Conservation (phyloP, 495 filamentous ascomycete genomes). For the Glarea lozoyensis region DNA sequence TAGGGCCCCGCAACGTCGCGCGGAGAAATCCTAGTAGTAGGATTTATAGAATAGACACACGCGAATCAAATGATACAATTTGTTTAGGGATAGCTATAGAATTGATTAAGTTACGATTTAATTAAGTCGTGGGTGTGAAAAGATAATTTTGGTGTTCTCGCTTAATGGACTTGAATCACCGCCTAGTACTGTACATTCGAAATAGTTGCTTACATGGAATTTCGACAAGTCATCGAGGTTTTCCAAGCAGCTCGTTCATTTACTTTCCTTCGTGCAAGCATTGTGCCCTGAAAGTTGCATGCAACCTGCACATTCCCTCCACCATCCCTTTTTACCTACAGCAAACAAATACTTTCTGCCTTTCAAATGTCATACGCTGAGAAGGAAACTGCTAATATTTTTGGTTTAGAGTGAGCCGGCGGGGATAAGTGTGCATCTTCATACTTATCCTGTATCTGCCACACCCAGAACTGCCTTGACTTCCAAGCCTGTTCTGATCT, state of each 20-base stretch:
- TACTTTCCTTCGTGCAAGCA: too few species aligned
- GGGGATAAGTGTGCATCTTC: conserved; percentile 7
- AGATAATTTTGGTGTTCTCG: neutral
- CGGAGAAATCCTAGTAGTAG: neutral
- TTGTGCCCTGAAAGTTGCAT: too few species aligned
- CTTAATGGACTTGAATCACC: neutral
- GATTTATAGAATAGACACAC: neutral
- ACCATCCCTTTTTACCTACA: too few species aligned
- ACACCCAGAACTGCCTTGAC: neutral
- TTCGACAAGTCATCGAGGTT: too few species aligned
- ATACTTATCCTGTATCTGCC: conserved; percentile 3
- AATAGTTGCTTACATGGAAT: too few species aligned
- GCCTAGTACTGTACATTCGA: neutral
- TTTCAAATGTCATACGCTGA: too few species aligned
- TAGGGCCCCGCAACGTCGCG: neutral
- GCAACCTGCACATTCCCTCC: too few species aligned
- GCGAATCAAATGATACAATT: neutral
- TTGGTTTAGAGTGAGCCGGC: conserved; percentile 7
- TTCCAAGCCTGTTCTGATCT: conserved; percentile 1
- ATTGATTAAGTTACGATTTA: neutral
- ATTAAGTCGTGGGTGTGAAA: neutral
- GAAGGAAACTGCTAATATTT: too few species aligned
- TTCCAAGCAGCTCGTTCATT: too few species aligned
- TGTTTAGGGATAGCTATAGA: neutral
- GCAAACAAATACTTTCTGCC: too few species aligned